Evolutionary conservation across 1,284 basidiomycete species (phyloP).

Genomic region (Wallemia hederae): DNA sequence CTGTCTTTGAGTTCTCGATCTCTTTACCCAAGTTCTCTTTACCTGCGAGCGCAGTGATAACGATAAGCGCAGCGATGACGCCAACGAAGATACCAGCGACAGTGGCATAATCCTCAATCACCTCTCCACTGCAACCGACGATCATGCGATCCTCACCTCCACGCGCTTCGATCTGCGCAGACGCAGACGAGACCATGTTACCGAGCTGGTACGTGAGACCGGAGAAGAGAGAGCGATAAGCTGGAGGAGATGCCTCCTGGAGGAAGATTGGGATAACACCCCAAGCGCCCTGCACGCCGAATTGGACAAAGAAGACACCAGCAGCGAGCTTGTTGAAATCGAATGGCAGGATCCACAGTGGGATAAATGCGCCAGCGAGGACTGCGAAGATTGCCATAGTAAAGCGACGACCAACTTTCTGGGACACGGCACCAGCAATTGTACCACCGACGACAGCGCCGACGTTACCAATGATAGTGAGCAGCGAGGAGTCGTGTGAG

Average conservation of each 20-base stretch:
- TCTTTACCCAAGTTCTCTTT: slow-evolving; percentile 40
- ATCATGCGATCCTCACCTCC: slow-evolving; percentile 18
- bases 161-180: slow-evolving; percentile 71
- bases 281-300: slow-evolving; percentile 59
- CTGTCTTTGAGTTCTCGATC: slow-evolving; percentile 53
- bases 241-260: slow-evolving; percentile 55
- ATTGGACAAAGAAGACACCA: slow-evolving; percentile 35
- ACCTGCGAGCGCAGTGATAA: slow-evolving; percentile 7
- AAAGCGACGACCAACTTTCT: slow-evolving; percentile 63
- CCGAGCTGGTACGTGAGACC: slow-evolving; percentile 72
- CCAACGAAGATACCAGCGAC: slow-evolving; percentile 67
- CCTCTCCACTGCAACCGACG: background rate
- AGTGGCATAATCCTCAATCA: slow-evolving; percentile 8
- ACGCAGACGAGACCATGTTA: slow-evolving; percentile 55
- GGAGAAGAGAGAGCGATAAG: slow-evolving; percentile 75
- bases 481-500: slow-evolving; percentile 34
- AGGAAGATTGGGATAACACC: slow-evolving; percentile 19
- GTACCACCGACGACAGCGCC: slow-evolving; percentile 47
- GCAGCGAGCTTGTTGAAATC: slow-evolving; percentile 15
- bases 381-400: slow-evolving; percentile 44
- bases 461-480: slow-evolving; percentile 68
- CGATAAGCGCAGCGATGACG: slow-evolving; percentile 16
- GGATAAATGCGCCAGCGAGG: slow-evolving; percentile 16
- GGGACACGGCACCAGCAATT: slow-evolving; percentile 45
- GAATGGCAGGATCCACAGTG: slow-evolving; percentile 16